phyloP scores from a whole-genome alignment of 371 early-diverging fungal species.

The Ordospora pajunii region DNA sequence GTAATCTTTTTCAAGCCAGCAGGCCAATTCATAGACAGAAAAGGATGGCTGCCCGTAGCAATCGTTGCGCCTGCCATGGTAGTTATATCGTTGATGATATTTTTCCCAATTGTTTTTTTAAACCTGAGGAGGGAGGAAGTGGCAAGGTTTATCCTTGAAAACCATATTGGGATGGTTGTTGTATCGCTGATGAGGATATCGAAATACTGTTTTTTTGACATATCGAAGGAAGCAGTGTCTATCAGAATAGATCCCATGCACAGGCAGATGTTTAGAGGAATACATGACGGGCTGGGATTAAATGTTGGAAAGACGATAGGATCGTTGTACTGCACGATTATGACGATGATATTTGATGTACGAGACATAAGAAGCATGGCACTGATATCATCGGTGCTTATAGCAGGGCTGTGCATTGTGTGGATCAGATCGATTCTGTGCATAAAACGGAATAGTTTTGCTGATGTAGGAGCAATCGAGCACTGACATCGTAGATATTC shows the following conservation, averaged over 20 bases:
- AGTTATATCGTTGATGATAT: background rate
- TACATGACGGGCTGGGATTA: constrained; percentile 59
- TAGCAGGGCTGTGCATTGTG: constrained; percentile 7
- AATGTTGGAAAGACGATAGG: constrained; percentile 59
- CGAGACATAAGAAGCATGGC: constrained; percentile 53
- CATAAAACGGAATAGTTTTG: constrained; percentile 37
- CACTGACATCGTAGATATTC: background rate
- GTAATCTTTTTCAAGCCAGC: constrained; percentile 10
- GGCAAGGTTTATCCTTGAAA: constrained; percentile 8
- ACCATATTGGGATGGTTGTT: background rate
- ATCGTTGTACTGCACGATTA: constrained; percentile 21
- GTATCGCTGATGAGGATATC: constrained; percentile 42
- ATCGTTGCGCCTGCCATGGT: background rate
- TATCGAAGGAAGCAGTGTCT: constrained; percentile 58
- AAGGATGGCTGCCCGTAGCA: background rate
- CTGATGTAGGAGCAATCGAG: constrained; percentile 47
- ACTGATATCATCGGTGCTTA: constrained; percentile 22
- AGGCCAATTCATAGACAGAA: constrained; percentile 1
- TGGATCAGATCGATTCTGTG: constrained; percentile 57
- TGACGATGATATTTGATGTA: constrained; percentile 5
- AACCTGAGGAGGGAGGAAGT: background rate
- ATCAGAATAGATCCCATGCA: constrained; percentile 53
- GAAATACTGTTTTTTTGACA: constrained; percentile 61
- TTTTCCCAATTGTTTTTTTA: constrained; percentile 7
- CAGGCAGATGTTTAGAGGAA: constrained; percentile 51